Percentiles rank a stretch among this genome's conserved stretches.
Conservation (phyloP, 1,284 basidiomycete species). For the Tranzscheliella williamsii region DNA sequence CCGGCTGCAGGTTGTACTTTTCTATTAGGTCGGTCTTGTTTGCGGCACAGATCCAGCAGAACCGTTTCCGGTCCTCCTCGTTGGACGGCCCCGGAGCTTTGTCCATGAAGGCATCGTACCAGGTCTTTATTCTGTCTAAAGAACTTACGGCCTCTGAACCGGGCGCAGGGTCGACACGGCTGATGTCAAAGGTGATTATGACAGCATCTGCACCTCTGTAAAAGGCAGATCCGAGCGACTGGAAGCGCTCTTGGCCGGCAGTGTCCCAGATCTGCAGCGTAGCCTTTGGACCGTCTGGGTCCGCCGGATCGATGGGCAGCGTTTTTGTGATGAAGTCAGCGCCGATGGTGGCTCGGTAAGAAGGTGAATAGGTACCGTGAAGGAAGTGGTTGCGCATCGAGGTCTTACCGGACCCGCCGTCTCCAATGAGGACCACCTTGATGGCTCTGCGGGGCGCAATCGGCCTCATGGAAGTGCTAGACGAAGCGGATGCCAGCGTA, state of each 20-base stretch:
- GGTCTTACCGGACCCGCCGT: slow-evolving; percentile 47
- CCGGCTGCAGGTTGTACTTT: background rate
- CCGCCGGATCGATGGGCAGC: slow-evolving; percentile 9
- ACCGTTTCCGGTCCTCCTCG: slow-evolving; percentile 30
- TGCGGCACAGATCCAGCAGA: slow-evolving; percentile 51
- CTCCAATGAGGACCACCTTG: slow-evolving; percentile 55
- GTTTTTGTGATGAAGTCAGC: slow-evolving; percentile 53
- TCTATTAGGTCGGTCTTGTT: slow-evolving; percentile 43
- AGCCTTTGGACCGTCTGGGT: slow-evolving; percentile 24
- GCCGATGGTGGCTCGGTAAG: slow-evolving; percentile 51
- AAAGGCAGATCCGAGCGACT: slow-evolving; percentile 51
- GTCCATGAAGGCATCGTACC: slow-evolving; percentile 45
- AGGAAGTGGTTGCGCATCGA: slow-evolving; percentile 43
- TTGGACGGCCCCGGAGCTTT: slow-evolving; percentile 31
- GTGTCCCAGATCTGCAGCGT: slow-evolving; percentile 48
- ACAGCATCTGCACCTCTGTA: slow-evolving; percentile 55
- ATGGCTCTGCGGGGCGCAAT: slow-evolving; percentile 23
- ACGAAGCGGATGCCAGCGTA: slow-evolving; percentile 11
- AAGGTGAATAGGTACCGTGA: slow-evolving; percentile 25
- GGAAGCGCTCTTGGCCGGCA: slow-evolving; percentile 56
- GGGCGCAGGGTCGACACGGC: slow-evolving; percentile 1
- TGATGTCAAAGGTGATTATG: slow-evolving; percentile 42
- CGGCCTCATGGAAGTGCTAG: slow-evolving; percentile 12
- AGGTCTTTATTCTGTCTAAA: slow-evolving; percentile 13
- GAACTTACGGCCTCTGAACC: background rate